Percentiles rank a stretch among this genome's conserved stretches.
Evolutionary conservation across 805 yeast genomes (phyloP).

Genomic region (Blastobotrys parvus): DNA sequence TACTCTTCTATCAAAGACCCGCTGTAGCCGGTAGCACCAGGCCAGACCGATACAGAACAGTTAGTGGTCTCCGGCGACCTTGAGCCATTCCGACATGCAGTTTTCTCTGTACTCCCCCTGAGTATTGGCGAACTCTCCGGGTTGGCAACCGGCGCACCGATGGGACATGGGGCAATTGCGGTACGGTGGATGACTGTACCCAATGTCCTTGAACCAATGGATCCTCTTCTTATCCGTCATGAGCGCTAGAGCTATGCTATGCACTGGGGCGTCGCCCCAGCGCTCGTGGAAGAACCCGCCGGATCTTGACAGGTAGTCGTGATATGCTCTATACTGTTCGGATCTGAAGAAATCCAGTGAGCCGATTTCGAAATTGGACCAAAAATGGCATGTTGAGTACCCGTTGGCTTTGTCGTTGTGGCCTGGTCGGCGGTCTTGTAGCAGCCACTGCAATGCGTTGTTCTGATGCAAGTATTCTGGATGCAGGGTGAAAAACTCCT

Average conservation of each 20-base stretch:
- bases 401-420: conserved; percentile 39
- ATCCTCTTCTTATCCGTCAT: conserved; percentile 56
- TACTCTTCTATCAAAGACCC: too few relatives aligned
- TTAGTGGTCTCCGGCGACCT: conserved; percentile 20
- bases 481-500: conserved; percentile 46
- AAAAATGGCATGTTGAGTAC: conserved; percentile 78
- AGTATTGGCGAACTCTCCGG: conserved; percentile 49
- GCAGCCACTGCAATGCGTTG: conserved; percentile 54
- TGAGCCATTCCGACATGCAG: conserved; percentile 61
- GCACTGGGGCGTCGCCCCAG: conserved; percentile 98
- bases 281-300: conserved; percentile 86
- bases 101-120: conserved; percentile 53
- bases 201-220: conserved; percentile 89
- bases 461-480: conserved; percentile 54
- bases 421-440: conserved; percentile 42
- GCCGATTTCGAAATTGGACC: conserved; percentile 92
- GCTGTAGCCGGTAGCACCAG: too few relatives aligned
- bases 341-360: conserved; percentile 65
- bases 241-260: conserved; percentile 75
- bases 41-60: too few relatives aligned
- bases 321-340: conserved; percentile 55
- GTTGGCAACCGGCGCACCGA: conserved; percentile 41
- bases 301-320: conserved; percentile 54
- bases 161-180: conserved; percentile 77
- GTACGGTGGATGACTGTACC: conserved; percentile 71